These are phyloP conservation scores for Chondrostereum purpureum DNA, from an alignment of 1,284 basidiomycete species.

Conservation along the genomic window DNA sequence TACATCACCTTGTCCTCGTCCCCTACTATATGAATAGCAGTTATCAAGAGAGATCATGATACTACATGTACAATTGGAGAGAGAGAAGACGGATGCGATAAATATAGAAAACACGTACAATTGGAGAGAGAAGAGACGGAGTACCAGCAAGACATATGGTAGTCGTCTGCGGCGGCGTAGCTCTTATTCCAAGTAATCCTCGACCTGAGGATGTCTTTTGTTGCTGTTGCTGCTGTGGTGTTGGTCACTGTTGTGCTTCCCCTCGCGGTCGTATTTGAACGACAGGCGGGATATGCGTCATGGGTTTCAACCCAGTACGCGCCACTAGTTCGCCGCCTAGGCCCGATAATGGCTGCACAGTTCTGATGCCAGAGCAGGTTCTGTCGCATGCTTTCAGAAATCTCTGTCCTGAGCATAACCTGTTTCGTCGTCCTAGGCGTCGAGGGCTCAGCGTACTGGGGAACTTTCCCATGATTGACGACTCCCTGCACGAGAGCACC, in stretches of 20 bases:
- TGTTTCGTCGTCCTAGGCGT: slow-evolving; percentile 82
- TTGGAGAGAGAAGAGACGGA: no score
- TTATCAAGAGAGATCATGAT: no score
- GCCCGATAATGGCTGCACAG: slow-evolving; percentile 40
- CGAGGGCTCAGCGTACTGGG: slow-evolving; percentile 62
- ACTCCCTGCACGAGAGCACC: no score
- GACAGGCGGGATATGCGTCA: background rate
- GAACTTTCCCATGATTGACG: no score
- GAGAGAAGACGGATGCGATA: no score
- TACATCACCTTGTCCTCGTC: slow-evolving; percentile 65
- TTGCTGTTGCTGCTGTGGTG: background rate
- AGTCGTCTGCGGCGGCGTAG: background rate
- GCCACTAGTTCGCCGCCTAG: slow-evolving; percentile 29
- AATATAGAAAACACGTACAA: no score
- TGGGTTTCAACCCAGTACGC: slow-evolving; percentile 4
- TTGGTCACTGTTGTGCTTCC: background rate
- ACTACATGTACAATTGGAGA: no score
- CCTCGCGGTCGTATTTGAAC: background rate
- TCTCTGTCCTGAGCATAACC: slow-evolving; percentile 78
- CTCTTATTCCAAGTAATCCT: background rate
- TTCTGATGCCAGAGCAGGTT: slow-evolving; percentile 79
- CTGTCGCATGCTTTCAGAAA: slow-evolving; percentile 78
- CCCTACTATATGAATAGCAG: slow-evolving; percentile 74
- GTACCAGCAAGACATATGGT: background rate
- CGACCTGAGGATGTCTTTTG: background rate